Conservation (phyloP, 495 filamentous ascomycete genomes). For the Hypoxylon perforatum region DNA sequence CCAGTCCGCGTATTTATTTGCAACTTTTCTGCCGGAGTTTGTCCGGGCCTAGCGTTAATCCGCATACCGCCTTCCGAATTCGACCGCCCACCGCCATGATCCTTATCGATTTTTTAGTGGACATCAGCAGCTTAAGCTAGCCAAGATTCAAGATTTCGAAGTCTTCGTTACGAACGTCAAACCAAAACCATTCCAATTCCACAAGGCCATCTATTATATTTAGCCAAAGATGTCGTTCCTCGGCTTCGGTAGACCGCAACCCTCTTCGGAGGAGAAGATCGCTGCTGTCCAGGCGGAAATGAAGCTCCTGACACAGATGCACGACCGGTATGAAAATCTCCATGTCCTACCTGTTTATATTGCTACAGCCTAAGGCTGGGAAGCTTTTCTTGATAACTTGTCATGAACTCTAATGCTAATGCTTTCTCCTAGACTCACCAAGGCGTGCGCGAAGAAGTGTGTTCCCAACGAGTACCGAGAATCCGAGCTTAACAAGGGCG, state of each 20-base stretch:
- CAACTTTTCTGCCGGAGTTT: slow-evolving; percentile 24
- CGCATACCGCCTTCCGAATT: slow-evolving; percentile 40
- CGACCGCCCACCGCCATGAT: slow-evolving; percentile 10
- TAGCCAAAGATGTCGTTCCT: slow-evolving; percentile 88
- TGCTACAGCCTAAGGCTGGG: background rate
- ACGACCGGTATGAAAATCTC: slow-evolving; percentile 76
- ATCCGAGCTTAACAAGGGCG: slow-evolving; percentile 96
- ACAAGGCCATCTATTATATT: background rate
- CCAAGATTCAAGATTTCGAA: slow-evolving; percentile 1
- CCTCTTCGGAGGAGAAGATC: slow-evolving; percentile 95
- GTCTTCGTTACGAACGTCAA: slow-evolving; percentile 28
- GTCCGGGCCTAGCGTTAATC: slow-evolving; percentile 32
- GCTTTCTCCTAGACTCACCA: slow-evolving; percentile 70
- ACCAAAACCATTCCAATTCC: slow-evolving; percentile 10
- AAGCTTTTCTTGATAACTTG: background rate
- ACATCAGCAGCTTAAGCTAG: background rate
- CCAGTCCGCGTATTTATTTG: background rate
- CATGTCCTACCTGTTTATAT: background rate
- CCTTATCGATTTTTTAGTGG: slow-evolving; percentile 27
- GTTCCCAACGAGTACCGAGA: slow-evolving; percentile 91
- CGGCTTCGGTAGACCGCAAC: slow-evolving; percentile 86
- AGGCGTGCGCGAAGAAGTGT: slow-evolving; percentile 93
- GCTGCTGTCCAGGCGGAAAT: slow-evolving; percentile 91
- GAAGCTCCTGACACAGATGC: slow-evolving; percentile 96
- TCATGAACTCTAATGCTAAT: slow-evolving; percentile 11